A percentile compares a stretch with the other conserved stretches of the same genome.
Conservation (phyloP, 768 basidiomycete species). For the Pisolithus orientalis region DNA sequence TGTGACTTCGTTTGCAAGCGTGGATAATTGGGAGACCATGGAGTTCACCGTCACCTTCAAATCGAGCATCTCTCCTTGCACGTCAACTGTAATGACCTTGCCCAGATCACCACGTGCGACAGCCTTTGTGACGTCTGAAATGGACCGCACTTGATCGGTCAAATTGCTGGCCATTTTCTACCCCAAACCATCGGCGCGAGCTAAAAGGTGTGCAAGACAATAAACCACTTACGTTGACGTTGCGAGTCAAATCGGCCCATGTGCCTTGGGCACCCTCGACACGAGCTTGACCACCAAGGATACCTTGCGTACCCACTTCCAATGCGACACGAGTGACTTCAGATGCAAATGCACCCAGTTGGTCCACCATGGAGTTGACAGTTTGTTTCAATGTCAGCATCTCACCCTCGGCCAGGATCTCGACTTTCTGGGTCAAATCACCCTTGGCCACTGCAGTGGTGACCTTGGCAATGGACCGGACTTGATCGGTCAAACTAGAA, state of each 20-base stretch:
- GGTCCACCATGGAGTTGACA: constrained; percentile 94
- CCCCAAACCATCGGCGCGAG: background rate
- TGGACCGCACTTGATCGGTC: constrained; percentile 84
- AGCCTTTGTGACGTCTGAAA: constrained; percentile 78
- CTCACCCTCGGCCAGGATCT: constrained; percentile 83
- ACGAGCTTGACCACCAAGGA: constrained; percentile 83
- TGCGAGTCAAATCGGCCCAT: constrained; percentile 85
- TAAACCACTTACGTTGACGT: constrained; percentile 65
- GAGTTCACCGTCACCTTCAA: constrained; percentile 75
- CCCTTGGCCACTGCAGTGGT: constrained; percentile 89
- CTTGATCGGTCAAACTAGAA: constrained; percentile 71
- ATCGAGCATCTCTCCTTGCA: constrained; percentile 91
- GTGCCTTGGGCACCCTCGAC: constrained; percentile 91
- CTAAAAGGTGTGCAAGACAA: background rate
- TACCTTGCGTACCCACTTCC: constrained; percentile 88
- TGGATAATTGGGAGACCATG: constrained; percentile 70
- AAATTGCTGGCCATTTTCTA: constrained; percentile 86
- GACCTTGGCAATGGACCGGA: constrained; percentile 77
- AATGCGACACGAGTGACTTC: constrained; percentile 80
- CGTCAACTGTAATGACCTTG: constrained; percentile 85
- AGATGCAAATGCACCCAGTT: constrained; percentile 77
- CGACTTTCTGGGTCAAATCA: constrained; percentile 89
- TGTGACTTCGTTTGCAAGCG: constrained; percentile 78
- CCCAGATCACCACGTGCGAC: constrained; percentile 79
- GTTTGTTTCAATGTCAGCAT: constrained; percentile 81